These are phyloP conservation scores for Cucurbita argyrosperma DNA, from an alignment of 306 rosid genomes.

Conservation along the genomic window DNA sequence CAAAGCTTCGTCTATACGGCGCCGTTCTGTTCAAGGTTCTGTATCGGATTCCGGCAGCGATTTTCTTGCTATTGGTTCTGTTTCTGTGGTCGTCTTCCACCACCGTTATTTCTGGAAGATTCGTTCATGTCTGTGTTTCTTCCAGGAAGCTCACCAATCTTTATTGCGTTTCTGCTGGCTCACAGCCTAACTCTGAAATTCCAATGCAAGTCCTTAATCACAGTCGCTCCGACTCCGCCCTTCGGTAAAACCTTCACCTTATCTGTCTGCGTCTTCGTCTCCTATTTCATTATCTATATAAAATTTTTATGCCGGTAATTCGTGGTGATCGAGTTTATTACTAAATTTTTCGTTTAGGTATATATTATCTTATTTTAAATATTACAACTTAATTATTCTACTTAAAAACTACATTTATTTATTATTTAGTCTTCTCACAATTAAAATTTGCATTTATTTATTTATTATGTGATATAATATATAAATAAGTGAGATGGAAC, in stretches of 20 bases:
- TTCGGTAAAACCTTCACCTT: neutral
- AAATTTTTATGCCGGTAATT: too few relatives aligned
- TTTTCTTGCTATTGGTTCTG: conserved; percentile 24
- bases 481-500: too few relatives aligned
- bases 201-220: conserved; percentile 11
- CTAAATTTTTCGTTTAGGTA: too few relatives aligned
- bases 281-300: too few relatives aligned
- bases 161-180: conserved; percentile 45
- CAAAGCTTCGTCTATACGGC: neutral
- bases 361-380: too few relatives aligned
- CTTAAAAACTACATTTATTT: too few relatives aligned
- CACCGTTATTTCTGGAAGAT: conserved; percentile 28
- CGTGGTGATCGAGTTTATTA: too few relatives aligned
- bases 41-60: conserved; percentile 15
- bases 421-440: too few relatives aligned
- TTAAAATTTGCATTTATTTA: too few relatives aligned
- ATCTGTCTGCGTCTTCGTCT: too few relatives aligned
- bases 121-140: conserved; percentile 42
- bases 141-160: conserved; percentile 36
- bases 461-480: too few relatives aligned
- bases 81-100: conserved; percentile 39
- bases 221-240: neutral
- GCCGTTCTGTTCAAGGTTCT: conserved; percentile 14
- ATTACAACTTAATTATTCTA: too few relatives aligned
- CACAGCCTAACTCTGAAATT: conserved; percentile 26